phyloP scores from a whole-genome alignment of 1,139 yeast species.

The Wickerhamomyces sp. region DNA sequence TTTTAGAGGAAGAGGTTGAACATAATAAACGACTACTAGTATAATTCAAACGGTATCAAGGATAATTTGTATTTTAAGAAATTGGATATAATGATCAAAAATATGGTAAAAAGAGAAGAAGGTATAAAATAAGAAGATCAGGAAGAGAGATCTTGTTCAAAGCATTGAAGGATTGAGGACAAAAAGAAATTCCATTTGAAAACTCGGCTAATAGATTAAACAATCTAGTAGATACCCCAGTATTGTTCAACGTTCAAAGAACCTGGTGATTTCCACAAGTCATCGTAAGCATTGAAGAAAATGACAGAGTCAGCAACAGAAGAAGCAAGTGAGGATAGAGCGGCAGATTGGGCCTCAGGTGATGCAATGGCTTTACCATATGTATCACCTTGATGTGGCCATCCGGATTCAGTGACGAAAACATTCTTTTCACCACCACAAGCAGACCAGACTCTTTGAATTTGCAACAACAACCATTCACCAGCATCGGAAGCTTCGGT shows the following conservation, averaged over 20 bases:
- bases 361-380: conserved; percentile 70
- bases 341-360: conserved; percentile 53
- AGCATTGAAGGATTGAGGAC: conserved; percentile 1
- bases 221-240: conserved; percentile 52
- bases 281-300: conserved; percentile 70
- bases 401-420: conserved; percentile 71
- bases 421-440: conserved; percentile 58
- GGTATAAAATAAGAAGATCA: neutral
- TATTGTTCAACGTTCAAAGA: conserved; percentile 60
- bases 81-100: neutral
- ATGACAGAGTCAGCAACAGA: conserved; percentile 51
- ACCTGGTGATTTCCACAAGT: conserved; percentile 75
- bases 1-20: too few relatives aligned
- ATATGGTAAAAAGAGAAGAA: conserved; percentile 3
- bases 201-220: too few relatives aligned
- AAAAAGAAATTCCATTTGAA: conserved; percentile 5
- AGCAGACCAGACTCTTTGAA: conserved; percentile 58
- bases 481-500: conserved; percentile 65
- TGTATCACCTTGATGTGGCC: conserved; percentile 71
- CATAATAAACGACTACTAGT: too few relatives aligned
- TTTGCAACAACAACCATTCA: conserved; percentile 62
- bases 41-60: neutral
- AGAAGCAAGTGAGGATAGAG: conserved; percentile 50
- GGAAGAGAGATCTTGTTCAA: neutral
- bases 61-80: too few relatives aligned